phyloP scores from a whole-genome alignment of 2,329 filamentous ascomycete species.

The Aspergillus glaucus region DNA sequence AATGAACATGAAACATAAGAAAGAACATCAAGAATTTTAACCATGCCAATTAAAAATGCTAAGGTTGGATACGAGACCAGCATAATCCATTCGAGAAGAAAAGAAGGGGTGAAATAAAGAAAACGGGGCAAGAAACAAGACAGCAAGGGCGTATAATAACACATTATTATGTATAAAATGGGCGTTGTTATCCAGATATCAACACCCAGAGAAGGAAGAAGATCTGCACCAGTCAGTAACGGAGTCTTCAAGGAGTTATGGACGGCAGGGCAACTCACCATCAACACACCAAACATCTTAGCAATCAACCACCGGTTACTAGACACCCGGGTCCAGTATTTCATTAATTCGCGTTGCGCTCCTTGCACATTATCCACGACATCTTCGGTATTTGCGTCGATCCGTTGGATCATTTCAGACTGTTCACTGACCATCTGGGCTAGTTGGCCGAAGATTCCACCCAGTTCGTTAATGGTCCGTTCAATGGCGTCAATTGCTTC shows the following conservation, averaged over 20 bases:
- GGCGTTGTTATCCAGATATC: slow-evolving; percentile 40
- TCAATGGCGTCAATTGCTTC: slow-evolving; percentile 97
- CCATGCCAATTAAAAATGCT: slow-evolving; percentile 12
- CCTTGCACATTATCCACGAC: slow-evolving; percentile 98
- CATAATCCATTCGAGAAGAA: slow-evolving; percentile 2
- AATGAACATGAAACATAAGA: slow-evolving; percentile 7
- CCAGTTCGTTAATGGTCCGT: slow-evolving; percentile 86
- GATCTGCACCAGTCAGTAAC: slow-evolving; percentile 54
- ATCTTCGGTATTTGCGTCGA: slow-evolving; percentile 95
- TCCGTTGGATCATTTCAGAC: slow-evolving; percentile 94
- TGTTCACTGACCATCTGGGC: slow-evolving; percentile 97
- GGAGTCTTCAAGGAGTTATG: too few species aligned
- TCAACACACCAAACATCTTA: slow-evolving; percentile 73
- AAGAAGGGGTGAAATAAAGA: not conserved
- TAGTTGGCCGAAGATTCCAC: slow-evolving; percentile 86
- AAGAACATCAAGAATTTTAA: slow-evolving; percentile 18
- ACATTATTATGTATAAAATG: slow-evolving; percentile 18
- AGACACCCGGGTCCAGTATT: slow-evolving; percentile 92
- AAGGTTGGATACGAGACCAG: slow-evolving; percentile 1
- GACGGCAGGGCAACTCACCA: slow-evolving; percentile 45
- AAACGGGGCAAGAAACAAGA: slow-evolving; percentile 9
- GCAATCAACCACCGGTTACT: slow-evolving; percentile 94
- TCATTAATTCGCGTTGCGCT: slow-evolving; percentile 87
- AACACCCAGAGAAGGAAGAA: slow-evolving; percentile 75
- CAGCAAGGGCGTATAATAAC: slow-evolving; percentile 21